These are phyloP conservation scores for Agastache rugosa DNA, from an alignment of 257 asterid genomes.

Conservation along the genomic window DNA sequence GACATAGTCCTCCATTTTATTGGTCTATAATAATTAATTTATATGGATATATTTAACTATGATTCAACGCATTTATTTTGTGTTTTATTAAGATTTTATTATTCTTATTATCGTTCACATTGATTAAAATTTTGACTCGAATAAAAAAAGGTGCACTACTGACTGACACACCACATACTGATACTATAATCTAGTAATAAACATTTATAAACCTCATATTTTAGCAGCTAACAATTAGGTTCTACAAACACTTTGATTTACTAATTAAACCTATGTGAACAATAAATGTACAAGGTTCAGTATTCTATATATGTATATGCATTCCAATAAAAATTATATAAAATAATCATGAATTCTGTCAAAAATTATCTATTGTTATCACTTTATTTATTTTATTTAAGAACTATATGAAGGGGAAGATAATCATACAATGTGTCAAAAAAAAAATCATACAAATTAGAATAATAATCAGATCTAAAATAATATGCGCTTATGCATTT, in stretches of 20 bases:
- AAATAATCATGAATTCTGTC: background rate
- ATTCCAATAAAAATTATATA: background rate
- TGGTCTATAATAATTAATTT: background rate
- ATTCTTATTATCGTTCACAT: background rate
- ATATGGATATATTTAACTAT: background rate
- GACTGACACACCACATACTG: too few relatives aligned
- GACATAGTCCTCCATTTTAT: background rate
- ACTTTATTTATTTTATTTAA: too few relatives aligned
- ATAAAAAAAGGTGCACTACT: too few relatives aligned
- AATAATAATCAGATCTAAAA: too few relatives aligned
- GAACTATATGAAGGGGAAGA: background rate
- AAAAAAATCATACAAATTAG: background rate
- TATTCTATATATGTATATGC: background rate
- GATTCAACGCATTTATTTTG: background rate
- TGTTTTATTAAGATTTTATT: background rate
- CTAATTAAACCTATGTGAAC: background rate
- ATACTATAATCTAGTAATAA: background rate
- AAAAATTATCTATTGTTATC: background rate
- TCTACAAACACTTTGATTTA: background rate
- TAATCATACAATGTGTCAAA: too few relatives aligned
- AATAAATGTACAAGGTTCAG: background rate
- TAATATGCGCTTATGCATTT: too few relatives aligned
- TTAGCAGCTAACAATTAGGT: background rate
- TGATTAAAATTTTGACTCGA: background rate
- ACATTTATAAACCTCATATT: background rate